Evolutionary conservation across 164 flowering plant genomes (phyloP), one percentile per base, ranked within the genome.

Genomic region (Santalum album): DNA sequence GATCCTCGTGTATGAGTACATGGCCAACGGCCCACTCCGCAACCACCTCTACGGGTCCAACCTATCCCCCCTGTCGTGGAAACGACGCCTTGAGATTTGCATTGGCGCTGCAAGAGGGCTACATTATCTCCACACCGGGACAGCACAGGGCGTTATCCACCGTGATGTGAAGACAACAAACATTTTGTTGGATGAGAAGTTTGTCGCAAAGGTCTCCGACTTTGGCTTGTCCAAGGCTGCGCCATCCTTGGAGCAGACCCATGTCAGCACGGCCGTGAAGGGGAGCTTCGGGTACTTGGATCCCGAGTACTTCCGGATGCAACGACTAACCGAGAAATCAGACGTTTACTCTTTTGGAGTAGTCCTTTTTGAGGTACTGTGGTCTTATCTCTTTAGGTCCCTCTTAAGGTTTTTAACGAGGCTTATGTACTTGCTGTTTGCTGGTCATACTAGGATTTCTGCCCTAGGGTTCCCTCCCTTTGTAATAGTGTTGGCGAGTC

Each of bases 341-440:
- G 97, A 90, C 58, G 98, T 90, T 1, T 87, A 87, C 67, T 90
- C 98, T 0, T 87, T 90, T 23, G 96, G 98, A 15, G 98, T 90
- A 1, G 90, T 88, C 1, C 76, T 91, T 5, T 79, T 91, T 29
- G 96, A 88, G 69, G 92, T 82, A 0, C 29, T 91, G 49, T 85
- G 94, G n/a, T n/a, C n/a, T n/a, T n/a, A n/a, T n/a, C n/a, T n/a
- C n/a, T n/a, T n/a, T n/a, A n/a, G n/a, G n/a, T n/a, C n/a, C n/a
- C n/a, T n/a, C n/a, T n/a, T n/a, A n/a, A n/a, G n/a, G n/a, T n/a
- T n/a, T n/a, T n/a, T n/a, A n/a, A n/a, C n/a, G n/a, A n/a, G n/a
- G n/a, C n/a, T n/a, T n/a, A n/a, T n/a, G n/a, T n/a, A n/a, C n/a
- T n/a, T n/a, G n/a, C n/a, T n/a, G n/a, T n/a, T n/a, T n/a, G n/a